Conservation (phyloP, 139 green algal genomes). For the Diplosphaera chodatii region DNA sequence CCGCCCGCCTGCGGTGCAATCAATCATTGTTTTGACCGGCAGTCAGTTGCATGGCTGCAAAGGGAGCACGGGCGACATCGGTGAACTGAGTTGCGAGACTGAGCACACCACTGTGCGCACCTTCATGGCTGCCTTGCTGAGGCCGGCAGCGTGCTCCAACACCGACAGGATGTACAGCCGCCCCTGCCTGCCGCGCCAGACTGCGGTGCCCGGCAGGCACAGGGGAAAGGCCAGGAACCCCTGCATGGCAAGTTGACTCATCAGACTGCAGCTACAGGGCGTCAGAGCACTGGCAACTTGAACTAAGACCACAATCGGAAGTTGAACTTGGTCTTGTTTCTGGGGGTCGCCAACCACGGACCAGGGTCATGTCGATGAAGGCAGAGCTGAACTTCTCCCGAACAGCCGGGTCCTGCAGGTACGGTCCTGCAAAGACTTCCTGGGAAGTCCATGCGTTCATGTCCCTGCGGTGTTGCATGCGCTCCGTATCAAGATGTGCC, state of each 20-base stretch:
- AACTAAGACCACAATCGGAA: too few species aligned
- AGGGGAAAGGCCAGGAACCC: constrained; percentile 72
- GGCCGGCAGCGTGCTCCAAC: constrained; percentile 43
- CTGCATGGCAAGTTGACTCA: too few species aligned
- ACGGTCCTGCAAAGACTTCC: constrained; percentile 79
- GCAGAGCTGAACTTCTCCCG: constrained; percentile 49
- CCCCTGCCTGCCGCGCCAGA: constrained; percentile 66
- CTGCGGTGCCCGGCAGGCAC: constrained; percentile 70
- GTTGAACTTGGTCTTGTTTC: too few species aligned
- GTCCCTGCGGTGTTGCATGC: too few species aligned
- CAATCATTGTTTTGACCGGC: too few species aligned
- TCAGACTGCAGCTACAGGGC: too few species aligned
- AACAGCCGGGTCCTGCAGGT: constrained; percentile 59
- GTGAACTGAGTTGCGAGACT: too few species aligned
- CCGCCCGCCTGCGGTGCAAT: constrained; percentile 21
- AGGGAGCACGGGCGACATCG: too few species aligned
- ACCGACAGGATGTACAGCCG: constrained; percentile 58
- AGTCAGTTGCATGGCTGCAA: too few species aligned
- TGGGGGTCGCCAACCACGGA: too few species aligned
- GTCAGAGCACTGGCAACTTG: too few species aligned
- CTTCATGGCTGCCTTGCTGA: constrained; percentile 44
- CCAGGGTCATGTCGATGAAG: constrained; percentile 73
- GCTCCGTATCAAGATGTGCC: too few species aligned
- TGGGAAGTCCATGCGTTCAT: constrained; percentile 73
- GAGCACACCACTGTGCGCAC: not conserved